phyloP scores from a whole-genome alignment of 139 green algal species.

The Desmodesmus armatus region DNA sequence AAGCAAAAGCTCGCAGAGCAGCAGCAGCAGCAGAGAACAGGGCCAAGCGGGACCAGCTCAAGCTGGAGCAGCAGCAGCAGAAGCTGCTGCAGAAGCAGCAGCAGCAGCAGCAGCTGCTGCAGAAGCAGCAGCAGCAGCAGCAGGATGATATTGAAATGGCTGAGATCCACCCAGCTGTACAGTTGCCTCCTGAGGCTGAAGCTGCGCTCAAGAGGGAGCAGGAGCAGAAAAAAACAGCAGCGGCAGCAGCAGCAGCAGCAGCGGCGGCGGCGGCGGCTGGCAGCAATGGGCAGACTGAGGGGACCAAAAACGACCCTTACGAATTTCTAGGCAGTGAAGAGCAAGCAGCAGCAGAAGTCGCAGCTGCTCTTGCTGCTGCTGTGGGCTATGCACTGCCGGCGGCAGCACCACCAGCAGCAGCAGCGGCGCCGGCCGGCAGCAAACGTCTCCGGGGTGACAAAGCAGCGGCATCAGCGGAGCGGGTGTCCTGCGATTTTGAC shows the following conservation, averaged over 20 bases:
- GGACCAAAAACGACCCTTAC: background rate
- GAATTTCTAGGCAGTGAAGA: background rate
- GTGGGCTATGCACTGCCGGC: background rate
- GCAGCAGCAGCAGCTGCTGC: background rate
- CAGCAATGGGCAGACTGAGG: background rate
- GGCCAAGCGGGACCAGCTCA: background rate
- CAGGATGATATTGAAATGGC: background rate
- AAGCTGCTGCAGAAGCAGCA: slow-evolving; percentile 7
- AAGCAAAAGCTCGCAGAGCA: background rate
- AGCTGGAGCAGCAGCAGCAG: background rate
- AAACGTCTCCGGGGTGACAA: background rate
- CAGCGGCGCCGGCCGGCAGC: background rate
- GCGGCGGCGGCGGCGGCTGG: background rate
- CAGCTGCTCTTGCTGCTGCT: background rate
- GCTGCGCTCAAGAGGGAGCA: background rate
- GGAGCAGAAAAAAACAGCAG: background rate
- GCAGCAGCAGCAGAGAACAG: background rate
- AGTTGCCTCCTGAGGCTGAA: background rate
- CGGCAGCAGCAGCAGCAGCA: slow-evolving; percentile 6
- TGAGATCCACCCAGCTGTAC: background rate
- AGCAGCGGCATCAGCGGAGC: background rate
- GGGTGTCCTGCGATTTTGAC: no score
- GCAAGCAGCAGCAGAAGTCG: background rate
- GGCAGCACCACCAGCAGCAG: background rate
- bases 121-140: background rate